Base-by-base conservation (phyloP, 1,284 basidiomycete species). In the Rhodotorula sp. region DNA sequence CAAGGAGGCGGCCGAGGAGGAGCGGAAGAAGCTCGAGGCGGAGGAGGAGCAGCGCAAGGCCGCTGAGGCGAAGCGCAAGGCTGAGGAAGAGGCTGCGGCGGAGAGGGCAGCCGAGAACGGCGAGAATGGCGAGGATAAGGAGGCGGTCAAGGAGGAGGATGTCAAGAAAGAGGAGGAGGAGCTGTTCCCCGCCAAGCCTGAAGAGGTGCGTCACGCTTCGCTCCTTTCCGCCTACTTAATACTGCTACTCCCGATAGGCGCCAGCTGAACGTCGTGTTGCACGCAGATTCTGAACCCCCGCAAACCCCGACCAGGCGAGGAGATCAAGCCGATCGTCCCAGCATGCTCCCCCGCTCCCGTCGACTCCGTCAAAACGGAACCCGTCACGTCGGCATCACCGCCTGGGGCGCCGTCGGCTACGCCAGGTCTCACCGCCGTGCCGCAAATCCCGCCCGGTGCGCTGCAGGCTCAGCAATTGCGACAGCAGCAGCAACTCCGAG, bases 1-100 rank as follows among this genome's bases (percentile, higher is more conserved):
- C 78, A 87, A 86, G 77, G 88, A 86, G 77, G 89, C 88, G 22
- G 75, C 75, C 28, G 78, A 77, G 57, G 71, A 75, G 48, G 76
- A 76, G 37, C 72, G 65, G 26, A 76, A 76, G 37, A 77, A 69
- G 44, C 76, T 74, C 68, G 65, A 69, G 54, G 68, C 53, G 30
- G 73, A 76, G 28, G 71, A 69, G 40, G 75, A 68, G 50, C 50
- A 62, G 44, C 22, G 46, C 53, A 70, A 61, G 55, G 57, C 54
- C 13, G 68, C 65, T 61, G 71, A 73, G 30, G 72, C 68, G 47
- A 69, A 68, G 59, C 40, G 30, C 18, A 51, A 47, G 64, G 58
- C 59, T 28, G 51, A 34, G 34, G 67, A 69, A 50, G 53, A 46
- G 26, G 64, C 55, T 26, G 46, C 53, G 10, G 34, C 40, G 0